Conservation (phyloP, 2,329 filamentous ascomycete species). For the Paecilomyces fulvus region DNA sequence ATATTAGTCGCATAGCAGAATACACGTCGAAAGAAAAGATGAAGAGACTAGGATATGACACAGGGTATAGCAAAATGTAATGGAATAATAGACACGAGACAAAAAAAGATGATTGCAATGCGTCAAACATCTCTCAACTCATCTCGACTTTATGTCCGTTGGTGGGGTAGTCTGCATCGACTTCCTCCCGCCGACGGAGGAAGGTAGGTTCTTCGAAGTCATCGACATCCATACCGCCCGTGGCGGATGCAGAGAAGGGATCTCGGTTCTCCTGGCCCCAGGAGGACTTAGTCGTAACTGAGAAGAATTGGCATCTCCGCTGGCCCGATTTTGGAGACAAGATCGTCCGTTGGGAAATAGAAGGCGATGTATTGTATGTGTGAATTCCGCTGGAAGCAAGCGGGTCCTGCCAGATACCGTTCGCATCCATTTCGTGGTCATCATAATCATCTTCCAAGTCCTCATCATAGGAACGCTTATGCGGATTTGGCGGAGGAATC, state of each 20-base stretch:
- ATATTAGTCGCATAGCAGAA: background rate
- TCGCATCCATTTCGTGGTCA: conserved; percentile 11
- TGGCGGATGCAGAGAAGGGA: conserved; percentile 5
- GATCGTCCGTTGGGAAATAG: conserved; percentile 17
- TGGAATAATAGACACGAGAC: background rate
- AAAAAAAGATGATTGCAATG: background rate
- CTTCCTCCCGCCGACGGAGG: conserved; percentile 33
- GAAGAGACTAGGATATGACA: conserved; percentile 1
- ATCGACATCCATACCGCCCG: conserved; percentile 25
- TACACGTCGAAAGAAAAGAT: background rate
- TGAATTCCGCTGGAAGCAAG: conserved; percentile 5
- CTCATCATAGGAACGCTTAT: conserved; percentile 36
- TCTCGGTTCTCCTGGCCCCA: conserved; percentile 22
- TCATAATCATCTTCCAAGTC: conserved; percentile 30
- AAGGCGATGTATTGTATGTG: background rate
- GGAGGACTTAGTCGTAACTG: conserved; percentile 9
- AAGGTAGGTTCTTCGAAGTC: conserved; percentile 41
- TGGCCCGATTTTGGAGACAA: conserved; percentile 24
- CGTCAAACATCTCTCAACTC: background rate
- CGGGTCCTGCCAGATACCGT: conserved; percentile 19
- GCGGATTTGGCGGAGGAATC: conserved; percentile 19
- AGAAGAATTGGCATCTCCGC: conserved; percentile 14
- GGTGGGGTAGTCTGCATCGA: conserved; percentile 21
- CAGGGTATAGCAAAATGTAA: background rate
- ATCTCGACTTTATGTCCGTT: background rate